Percentiles rank a stretch among this genome's conserved stretches.
Evolutionary conservation across 768 basidiomycete genomes (phyloP).

Genomic region (Fistulinella prunicolor): DNA sequence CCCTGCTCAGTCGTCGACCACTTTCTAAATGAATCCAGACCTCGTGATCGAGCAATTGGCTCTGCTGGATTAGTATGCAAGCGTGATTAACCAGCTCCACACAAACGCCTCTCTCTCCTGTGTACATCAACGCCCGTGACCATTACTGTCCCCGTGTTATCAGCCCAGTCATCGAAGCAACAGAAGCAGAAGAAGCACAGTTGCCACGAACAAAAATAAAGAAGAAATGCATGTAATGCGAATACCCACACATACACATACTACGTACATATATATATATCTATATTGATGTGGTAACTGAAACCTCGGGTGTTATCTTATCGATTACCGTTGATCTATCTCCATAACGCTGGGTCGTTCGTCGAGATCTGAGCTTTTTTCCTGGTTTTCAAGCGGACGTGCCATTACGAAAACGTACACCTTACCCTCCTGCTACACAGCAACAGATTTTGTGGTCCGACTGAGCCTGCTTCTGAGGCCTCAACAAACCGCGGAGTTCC

Average conservation of each 20-base stretch:
- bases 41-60: not conserved
- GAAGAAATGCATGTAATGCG: not conserved
- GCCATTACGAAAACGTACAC: slow-evolving; percentile 8
- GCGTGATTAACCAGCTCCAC: slow-evolving; percentile 7
- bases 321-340: not conserved
- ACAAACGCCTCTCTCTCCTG: slow-evolving; percentile 7
- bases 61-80: no score
- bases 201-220: not conserved
- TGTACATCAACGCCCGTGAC: slow-evolving; percentile 2
- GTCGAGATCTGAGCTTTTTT: not conserved
- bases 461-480: slow-evolving; percentile 1
- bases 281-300: not conserved
- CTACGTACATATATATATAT: not conserved
- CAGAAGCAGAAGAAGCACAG: not conserved
- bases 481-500: slow-evolving; percentile 32
- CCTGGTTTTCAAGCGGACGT: slow-evolving; percentile 1
- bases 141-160: slow-evolving; percentile 4
- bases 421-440: not conserved
- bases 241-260: not conserved
- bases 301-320: not conserved
- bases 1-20: not conserved
- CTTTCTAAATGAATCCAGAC: slow-evolving; percentile 2
- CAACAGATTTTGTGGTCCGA: no score
- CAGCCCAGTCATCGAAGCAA: no score
- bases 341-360: not conserved